Evolutionary conservation across 164 flowering plant genomes (phyloP).

Genomic region (Vitis riparia): DNA sequence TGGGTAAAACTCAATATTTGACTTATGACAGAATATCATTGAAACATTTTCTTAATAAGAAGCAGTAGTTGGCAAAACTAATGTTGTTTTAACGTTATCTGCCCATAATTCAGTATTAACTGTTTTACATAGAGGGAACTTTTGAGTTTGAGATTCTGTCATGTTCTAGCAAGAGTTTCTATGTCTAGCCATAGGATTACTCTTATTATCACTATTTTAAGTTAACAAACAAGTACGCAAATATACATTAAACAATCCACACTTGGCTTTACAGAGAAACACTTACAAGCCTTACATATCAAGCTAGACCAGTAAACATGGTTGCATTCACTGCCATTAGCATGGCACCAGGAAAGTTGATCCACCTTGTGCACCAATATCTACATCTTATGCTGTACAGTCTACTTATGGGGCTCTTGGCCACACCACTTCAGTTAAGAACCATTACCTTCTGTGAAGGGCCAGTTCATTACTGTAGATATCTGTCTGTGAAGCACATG

Average conservation of each 20-base stretch:
- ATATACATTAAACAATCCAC: neutral
- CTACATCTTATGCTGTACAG: conserved; percentile 2
- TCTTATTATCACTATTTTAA: neutral
- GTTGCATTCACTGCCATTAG: neutral
- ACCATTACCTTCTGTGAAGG: neutral
- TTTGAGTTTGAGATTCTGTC: neutral
- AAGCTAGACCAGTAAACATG: neutral
- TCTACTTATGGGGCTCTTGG: neutral
- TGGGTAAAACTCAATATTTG: too few relatives aligned
- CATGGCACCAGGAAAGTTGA: neutral
- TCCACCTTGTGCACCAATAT: neutral
- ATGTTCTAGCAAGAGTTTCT: neutral
- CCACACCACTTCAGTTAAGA: neutral
- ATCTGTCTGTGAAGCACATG: conserved; percentile 9
- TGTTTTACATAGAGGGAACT: too few relatives aligned
- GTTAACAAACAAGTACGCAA: neutral
- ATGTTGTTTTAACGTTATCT: too few relatives aligned
- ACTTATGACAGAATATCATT: too few relatives aligned
- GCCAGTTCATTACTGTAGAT: neutral
- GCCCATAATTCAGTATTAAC: too few relatives aligned
- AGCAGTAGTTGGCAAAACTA: too few relatives aligned
- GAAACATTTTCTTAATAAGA: too few relatives aligned
- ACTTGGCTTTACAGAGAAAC: neutral
- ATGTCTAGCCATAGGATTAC: neutral
- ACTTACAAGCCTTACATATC: neutral